Percentiles rank a stretch among this genome's conserved stretches.
These are phyloP conservation scores for Cercophora sp. DNA, from an alignment of 495 filamentous ascomycete species.

Conservation along the genomic window DNA sequence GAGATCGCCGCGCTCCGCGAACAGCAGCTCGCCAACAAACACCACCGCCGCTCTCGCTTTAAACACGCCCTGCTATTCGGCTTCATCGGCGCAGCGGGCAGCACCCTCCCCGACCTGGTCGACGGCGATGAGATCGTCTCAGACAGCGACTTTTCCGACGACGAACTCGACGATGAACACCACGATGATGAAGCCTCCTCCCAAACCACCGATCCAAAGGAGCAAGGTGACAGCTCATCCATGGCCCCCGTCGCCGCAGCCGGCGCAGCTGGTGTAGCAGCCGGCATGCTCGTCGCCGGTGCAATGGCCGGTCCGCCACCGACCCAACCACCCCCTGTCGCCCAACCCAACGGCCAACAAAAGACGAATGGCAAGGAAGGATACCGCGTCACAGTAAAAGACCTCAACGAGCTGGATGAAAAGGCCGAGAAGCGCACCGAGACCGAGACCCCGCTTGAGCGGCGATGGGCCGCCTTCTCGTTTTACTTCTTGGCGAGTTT, in stretches of 20 bases:
- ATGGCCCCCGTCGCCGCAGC: background rate
- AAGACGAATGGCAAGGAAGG: background rate
- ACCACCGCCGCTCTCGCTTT: slow-evolving; percentile 1
- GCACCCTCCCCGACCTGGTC: slow-evolving; percentile 4
- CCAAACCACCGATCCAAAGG: background rate
- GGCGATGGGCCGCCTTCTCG: slow-evolving; percentile 6
- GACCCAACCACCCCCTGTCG: background rate
- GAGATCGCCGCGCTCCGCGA: background rate
- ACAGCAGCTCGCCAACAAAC: slow-evolving; percentile 3
- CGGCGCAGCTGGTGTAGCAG: background rate
- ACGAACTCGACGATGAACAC: background rate
- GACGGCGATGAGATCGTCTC: slow-evolving; percentile 12
- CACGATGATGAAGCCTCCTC: background rate
- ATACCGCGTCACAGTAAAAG: slow-evolving; percentile 7
- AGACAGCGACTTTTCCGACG: slow-evolving; percentile 5
- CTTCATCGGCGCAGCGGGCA: slow-evolving; percentile 4
- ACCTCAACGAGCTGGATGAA: slow-evolving; percentile 5
- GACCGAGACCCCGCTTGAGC: background rate
- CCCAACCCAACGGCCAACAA: background rate
- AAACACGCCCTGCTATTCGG: slow-evolving; percentile 2
- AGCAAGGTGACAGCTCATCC: background rate
- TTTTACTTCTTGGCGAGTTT: slow-evolving; percentile 9
- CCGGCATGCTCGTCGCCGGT: background rate
- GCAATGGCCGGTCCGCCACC: background rate
- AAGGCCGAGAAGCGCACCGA: slow-evolving; percentile 4